These are phyloP conservation scores for Coemansia sp. DNA, from an alignment of 192 early-diverging fungal genomes.

Conservation along the genomic window DNA sequence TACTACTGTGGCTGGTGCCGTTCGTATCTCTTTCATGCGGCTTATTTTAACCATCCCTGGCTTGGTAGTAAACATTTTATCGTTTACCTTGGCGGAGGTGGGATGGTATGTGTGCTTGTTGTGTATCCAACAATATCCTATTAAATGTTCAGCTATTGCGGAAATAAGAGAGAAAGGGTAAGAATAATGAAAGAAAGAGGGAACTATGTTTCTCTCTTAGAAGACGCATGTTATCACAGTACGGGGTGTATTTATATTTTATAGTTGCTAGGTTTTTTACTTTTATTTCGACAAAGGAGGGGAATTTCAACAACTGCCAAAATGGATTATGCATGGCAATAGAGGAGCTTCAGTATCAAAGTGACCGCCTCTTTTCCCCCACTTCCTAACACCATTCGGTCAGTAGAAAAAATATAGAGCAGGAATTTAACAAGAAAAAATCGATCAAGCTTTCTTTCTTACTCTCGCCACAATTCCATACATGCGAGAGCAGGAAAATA, in stretches of 20 bases:
- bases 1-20: conserved; percentile 27
- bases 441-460: not conserved
- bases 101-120: not conserved
- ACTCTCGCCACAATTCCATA: not conserved
- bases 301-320: not conserved
- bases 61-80: not conserved
- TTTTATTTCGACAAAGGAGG: not conserved
- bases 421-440: not conserved
- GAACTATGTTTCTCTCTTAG: not conserved
- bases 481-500: not conserved
- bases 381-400: not conserved
- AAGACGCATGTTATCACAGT: not conserved
- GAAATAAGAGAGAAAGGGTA: not conserved
- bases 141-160: not conserved
- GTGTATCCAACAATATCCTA: not conserved
- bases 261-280: not conserved
- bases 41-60: not conserved
- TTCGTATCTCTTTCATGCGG: conserved; percentile 11
- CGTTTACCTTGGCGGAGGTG: not conserved
- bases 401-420: not conserved
- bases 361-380: not conserved
- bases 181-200: not conserved
- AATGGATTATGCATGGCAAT: conserved; percentile 5
- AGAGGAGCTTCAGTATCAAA: not conserved
- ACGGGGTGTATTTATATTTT: not conserved